Evolutionary conservation across 345 rosid species (phyloP), one percentile per base, ranked within the genome.

Genomic region (Eucalyptus brandiana): DNA sequence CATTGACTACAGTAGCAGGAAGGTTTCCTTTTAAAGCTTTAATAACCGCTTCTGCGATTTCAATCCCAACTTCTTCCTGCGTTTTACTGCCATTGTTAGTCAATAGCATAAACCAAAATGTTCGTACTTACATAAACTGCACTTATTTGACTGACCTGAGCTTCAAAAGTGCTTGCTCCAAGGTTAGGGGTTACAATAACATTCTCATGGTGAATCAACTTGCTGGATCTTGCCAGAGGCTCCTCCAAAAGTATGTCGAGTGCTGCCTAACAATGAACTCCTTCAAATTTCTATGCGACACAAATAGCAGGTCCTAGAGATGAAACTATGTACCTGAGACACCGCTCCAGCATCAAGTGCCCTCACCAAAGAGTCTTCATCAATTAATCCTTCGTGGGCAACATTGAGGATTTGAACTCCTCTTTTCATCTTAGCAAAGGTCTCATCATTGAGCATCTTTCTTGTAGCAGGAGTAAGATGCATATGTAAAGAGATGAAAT

Each of bases 61-160:
- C 99, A 62, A 97, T 94, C 50, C 97, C 98, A n/a, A 96, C 99
- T 91, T 96, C 99, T 95, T 96, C 99, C 97, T 94, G 86, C 16
- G 87, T 80, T 50, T 72, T 88, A 32, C 9, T 69, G 12, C 45
- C 65, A 18, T 8, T 48, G 26, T 69, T 69, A 69, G 80, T 69
- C 80, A 40, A 28, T 58, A 89, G 17, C 47, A 47, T 48, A 88
- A 53, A 44, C 83, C 16, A 34, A 7, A 13, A 32, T 69, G 42
- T 18, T 42, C 69, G 56, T 60, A n/a, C 86, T 50, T 17, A 21
- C 54, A 11, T 80, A 16, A 83, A 28, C n/a, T 26, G 53, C n/a
- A 54, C 28, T 48, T 7, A 42, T 21, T 32, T 44, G 42, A 90
- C 94, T 86, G 50, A 96, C 97, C 96, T 96, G 97, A 90, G 99